Conservation (phyloP, 768 basidiomycete species). For the Leccinum aurantiacum region DNA sequence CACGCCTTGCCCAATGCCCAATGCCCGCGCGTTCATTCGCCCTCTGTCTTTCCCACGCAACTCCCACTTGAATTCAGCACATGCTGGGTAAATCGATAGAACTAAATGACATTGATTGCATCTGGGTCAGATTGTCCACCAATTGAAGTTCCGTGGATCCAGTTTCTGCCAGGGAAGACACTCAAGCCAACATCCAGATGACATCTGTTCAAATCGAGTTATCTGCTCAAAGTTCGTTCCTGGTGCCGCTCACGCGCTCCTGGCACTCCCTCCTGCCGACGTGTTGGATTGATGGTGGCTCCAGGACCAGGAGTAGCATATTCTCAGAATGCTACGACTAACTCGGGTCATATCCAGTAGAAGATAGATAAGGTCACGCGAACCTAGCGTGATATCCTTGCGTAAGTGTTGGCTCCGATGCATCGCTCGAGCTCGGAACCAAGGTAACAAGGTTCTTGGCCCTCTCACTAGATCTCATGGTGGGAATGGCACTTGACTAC, state of each 20-base stretch:
- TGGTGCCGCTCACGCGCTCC: neutral
- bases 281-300: neutral
- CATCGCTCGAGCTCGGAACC: neutral
- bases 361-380: neutral
- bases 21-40: too few species aligned
- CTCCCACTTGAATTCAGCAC: too few species aligned
- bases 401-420: neutral
- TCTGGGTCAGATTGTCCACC: too few species aligned
- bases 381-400: neutral
- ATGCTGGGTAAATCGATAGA: too few species aligned
- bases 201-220: neutral
- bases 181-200: neutral
- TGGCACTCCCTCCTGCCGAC: neutral
- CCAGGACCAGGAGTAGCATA: neutral
- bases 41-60: too few species aligned
- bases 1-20: too few species aligned
- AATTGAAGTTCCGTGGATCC: neutral
- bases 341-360: neutral
- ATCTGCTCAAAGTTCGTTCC: neutral
- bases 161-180: too few species aligned
- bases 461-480: neutral
- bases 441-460: neutral
- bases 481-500: neutral
- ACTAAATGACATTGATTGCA: too few species aligned
- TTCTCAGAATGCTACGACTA: neutral